Evolutionary conservation across 148 eudicot species (phyloP), one percentile per base, ranked within the genome.

Genomic region (Vaccinium corymbosum): DNA sequence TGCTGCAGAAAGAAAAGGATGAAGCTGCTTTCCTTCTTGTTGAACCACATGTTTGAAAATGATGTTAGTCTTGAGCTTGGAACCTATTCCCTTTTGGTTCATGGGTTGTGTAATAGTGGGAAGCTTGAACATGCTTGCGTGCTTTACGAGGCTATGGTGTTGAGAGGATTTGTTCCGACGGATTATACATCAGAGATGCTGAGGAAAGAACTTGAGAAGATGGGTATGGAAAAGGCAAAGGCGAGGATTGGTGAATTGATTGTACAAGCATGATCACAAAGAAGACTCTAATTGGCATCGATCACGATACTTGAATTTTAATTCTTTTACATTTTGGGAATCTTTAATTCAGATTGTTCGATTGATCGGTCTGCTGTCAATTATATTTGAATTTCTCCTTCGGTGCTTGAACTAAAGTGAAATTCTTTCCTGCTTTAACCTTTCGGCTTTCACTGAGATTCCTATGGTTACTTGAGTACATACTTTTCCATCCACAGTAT

Each of bases 1-100:
- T 94, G 93, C 79, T 94, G 95, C 81, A 85, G 73, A 80, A 86
- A 89, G 89, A 91, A 91, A 84, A 90, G 95, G 86, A 93, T 96
- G 93, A 93, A 93, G 85, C 90, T 96, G 87, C 89, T 94, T 56
- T 85, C 86, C 76, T 90, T 90, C 86, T 82, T 96, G 85, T 84
- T 96, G 78, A 86, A 61, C 64, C 95, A 96, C 83, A 94, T 96
- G 98, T 93, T 92, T 82, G 82, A 85, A 78, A 92, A 93, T 52
- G 84, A 90, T 82, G 91, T 96, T 29, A 85, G 95, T 75, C 79
- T 91, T 81, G 98, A 93, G 42, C 85, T 88, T 19, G 90, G 91
- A 15, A 91, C 89, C 8, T 94, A 93, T 84, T 79, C 93, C 48
- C 93, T 96, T 84, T 84, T 96, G 92, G 93, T 96, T 66, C 83